Base-by-base conservation (phyloP, 108 stramenopile species). In the Epithemia pelagica region DNA sequence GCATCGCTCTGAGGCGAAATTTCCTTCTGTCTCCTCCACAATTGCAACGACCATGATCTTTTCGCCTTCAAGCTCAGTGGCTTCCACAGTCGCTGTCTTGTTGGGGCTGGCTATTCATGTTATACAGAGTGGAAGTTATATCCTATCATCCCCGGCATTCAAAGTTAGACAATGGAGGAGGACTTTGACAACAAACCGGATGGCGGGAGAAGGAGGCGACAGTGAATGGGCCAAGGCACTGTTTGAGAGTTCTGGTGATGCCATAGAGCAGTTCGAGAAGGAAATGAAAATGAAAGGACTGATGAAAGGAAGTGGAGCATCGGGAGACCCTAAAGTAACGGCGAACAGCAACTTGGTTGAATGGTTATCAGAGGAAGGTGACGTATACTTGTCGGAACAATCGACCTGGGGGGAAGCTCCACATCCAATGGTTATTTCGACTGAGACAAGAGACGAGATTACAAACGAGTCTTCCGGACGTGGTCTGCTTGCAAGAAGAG, bases 341-440 rank as follows among this genome's bases (percentile, higher is more conserved):
- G 82, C 84, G 21, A 94, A 91, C 64, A 81, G 90, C 22, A 83
- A 75, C 30, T 81, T 88, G 32, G 73, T 90, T 30, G 63, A 67
- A 33, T 96, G 93, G 92, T 82, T 97, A 59, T 76, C 82, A 68
- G 69, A 78, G 32, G 84, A 80, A 65, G 91, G 92, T 31, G 82
- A 80, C 33, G 65, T 94, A 0, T 94, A 91, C 76, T 74, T 94
- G 59, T 75, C 77, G 51, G 93, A 94, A 65, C 63, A 73, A 51
- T 90, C 89, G 10, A 65, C 82, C 2, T 98, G 96, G 97, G 92
- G 92, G 2, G 85, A 89, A 72, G 95, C 96, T 3, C 97, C 97
- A 10, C 97, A 98, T 74, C 88, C 92, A n/a, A 72, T 98, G 70
- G 95, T 94, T 5, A 89, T 98, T 62, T 83, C 86, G 61, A 95